Percentiles rank a stretch among this genome's conserved stretches.
Conservation (phyloP, 495 filamentous ascomycete species). For the Trypethelium eluteriae region DNA sequence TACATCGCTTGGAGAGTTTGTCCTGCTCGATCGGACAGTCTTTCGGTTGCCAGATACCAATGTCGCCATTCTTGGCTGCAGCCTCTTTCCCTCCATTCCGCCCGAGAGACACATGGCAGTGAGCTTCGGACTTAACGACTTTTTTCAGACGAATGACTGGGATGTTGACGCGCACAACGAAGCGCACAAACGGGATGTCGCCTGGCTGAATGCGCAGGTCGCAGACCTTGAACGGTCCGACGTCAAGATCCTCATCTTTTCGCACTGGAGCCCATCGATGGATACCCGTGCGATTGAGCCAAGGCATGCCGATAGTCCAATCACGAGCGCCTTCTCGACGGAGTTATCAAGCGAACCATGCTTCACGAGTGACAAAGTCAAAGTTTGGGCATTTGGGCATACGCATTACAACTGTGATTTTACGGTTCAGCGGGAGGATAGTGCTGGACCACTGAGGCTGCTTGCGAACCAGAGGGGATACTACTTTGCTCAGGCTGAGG, state of each 20-base stretch:
- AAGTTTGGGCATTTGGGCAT: constrained; percentile 24
- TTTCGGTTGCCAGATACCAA: constrained; percentile 35
- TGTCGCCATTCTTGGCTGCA: constrained; percentile 45
- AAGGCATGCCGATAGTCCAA: constrained; percentile 36
- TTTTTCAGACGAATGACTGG: constrained; percentile 45
- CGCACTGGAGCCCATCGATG: constrained; percentile 44
- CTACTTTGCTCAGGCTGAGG: constrained; percentile 32
- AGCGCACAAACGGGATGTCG: constrained; percentile 38
- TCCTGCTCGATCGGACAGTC: constrained; percentile 34
- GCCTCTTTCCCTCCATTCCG: constrained; percentile 40
- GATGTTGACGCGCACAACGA: constrained; percentile 38
- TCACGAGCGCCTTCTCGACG: constrained; percentile 42
- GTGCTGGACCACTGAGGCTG: constrained; percentile 19
- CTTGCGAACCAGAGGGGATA: constrained; percentile 39
- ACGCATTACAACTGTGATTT: constrained; percentile 45
- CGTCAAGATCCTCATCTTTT: constrained; percentile 42
- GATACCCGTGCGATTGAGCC: constrained; percentile 38
- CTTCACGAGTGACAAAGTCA: constrained; percentile 39
- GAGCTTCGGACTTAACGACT: constrained; percentile 42
- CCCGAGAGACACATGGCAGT: constrained; percentile 30
- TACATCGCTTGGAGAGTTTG: constrained; percentile 13
- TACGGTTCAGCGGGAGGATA: constrained; percentile 7
- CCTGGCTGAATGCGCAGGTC: constrained; percentile 47
- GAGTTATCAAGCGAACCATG: constrained; percentile 41
- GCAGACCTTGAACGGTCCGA: constrained; percentile 35